Percentiles rank a stretch among this genome's conserved stretches.
These are phyloP conservation scores for Ascochyta lentis DNA, from an alignment of 2,329 filamentous ascomycete genomes.

Conservation along the genomic window DNA sequence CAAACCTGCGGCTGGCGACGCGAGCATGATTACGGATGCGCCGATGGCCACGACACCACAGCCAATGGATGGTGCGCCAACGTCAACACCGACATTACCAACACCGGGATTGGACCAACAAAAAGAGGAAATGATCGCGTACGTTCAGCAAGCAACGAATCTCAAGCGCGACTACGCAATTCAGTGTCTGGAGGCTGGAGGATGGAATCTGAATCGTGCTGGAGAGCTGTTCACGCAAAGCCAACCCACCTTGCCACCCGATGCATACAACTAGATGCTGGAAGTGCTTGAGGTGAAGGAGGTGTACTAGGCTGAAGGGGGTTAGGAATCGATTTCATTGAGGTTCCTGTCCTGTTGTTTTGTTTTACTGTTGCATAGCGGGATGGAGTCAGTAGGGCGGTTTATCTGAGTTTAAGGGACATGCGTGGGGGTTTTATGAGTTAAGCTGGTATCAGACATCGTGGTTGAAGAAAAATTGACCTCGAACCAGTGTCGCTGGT, in stretches of 20 bases:
- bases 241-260: slow-evolving; percentile 61
- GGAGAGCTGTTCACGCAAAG: slow-evolving; percentile 76
- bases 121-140: slow-evolving; percentile 71
- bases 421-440: background rate
- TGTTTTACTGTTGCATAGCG: slow-evolving; percentile 10
- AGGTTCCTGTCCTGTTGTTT: background rate
- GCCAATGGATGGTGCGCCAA: slow-evolving; percentile 51
- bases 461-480: too few relatives aligned
- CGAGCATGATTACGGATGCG: slow-evolving; percentile 23
- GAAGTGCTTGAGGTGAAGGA: slow-evolving; percentile 1
- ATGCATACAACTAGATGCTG: slow-evolving; percentile 48
- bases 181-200: slow-evolving; percentile 79
- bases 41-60: slow-evolving; percentile 53
- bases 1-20: slow-evolving; percentile 53
- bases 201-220: slow-evolving; percentile 81
- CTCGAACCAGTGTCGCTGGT: too few relatives aligned
- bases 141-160: slow-evolving; percentile 77
- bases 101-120: slow-evolving; percentile 42
- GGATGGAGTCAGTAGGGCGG: slow-evolving; percentile 2
- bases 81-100: slow-evolving; percentile 10
- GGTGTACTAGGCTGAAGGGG: background rate
- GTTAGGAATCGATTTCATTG: too few relatives aligned
- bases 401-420: background rate
- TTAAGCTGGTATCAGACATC: too few relatives aligned
- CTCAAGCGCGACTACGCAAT: slow-evolving; percentile 82